Base-by-base conservation (phyloP, 2,329 filamentous ascomycete genomes). In the Leptographium flavum region DNA sequence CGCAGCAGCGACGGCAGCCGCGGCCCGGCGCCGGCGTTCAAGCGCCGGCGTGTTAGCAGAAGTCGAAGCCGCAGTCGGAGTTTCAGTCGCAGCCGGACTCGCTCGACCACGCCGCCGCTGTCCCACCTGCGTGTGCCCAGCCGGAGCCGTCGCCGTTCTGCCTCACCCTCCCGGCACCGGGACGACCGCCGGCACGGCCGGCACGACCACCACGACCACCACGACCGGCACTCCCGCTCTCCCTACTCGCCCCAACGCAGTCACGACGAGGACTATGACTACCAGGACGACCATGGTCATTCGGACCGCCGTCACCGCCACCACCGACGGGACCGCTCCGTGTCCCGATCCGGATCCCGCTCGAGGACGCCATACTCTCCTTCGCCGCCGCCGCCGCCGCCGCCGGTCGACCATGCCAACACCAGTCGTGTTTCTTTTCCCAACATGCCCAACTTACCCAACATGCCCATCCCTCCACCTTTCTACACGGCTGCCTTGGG, bases 81-180 rank as follows among this genome's bases (percentile, higher is more conserved):
- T 28, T 55, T 52, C 6, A 58, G 56, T 38, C 53, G 50, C 47
- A 50, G 28, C 56, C 56, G 38, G 14, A 42, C 49, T 31, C 47
- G 52, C 37, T 53, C 57, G 23, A 64, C 60, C 17, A n/a, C 39
- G 21, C 28, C 28, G 28, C 28, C 5, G 17, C 14, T 7, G 5
- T n/a, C 17, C 17, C 53, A 2, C 31, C 45, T 9, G 54, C 55
- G 3, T 33, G 35, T 27, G 54, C 54, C 4, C 54, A 40, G 48
- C 47, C 42, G 33, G 54, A 49, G 21, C 36, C 37, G 23, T 6
- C 22, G 37, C 22, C 37, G 37, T 14, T 39, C 37, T 8, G 33
- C 33, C 47, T 49, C 44, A 17, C 42, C 22, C 10, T 44, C 35
- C 7, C 42, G 43, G 9, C n/a, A 23, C 30, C 28, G 13, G 2